Evolutionary conservation across 306 rosid species (phyloP), one percentile per base, ranked within the genome.

Genomic region (Hippophae gyantsensis): DNA sequence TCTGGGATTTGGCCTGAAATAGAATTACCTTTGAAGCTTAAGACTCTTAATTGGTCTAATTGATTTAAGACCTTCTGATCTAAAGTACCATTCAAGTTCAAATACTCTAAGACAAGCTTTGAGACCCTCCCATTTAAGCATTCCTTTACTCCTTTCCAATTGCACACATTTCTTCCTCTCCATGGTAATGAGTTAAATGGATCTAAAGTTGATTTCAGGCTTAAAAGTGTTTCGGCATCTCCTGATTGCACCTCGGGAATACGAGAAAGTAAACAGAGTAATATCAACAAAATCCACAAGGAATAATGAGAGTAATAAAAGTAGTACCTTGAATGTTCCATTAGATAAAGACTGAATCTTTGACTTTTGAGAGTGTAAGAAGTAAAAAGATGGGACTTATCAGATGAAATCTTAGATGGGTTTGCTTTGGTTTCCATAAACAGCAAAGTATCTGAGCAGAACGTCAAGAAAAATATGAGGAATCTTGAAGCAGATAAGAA

Each of bases 11-110:
- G 79, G 18, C 89, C 96, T 13, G 80, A 83, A 50, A 92, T 75
- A 2, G 82, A 79, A 76, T 92, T 92, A 7, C 86, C 80, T 57
- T 92, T 87, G 72, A 92, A 82, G 66, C 99, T 92, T 8, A 92
- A 83, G 10, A 92, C 99, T 45, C 99, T 76, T 60, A 92, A 89
- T 56, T 92, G 96, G 74, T 92, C 99, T 26, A 92, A 69, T 18
- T 61, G 89, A 67, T 70, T 82, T 61, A 92, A 50, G 66, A 84
- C 77, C 57, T 72, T 75, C 11, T 50, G 64, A n/a, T 88, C 81
- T 25, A 92, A 64, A 43, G 69, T 43, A 0, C 95, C 99, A 0
- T 88, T 82, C 69, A 92, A 70, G 71, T 83, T 92, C 23, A 70
- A 68, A 57, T 64, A 13, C 76, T 92, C 99, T 7, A 92, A 70